These are phyloP conservation scores for Tylopilus vinaceipallidus DNA, from an alignment of 768 basidiomycete genomes.

Conservation along the genomic window DNA sequence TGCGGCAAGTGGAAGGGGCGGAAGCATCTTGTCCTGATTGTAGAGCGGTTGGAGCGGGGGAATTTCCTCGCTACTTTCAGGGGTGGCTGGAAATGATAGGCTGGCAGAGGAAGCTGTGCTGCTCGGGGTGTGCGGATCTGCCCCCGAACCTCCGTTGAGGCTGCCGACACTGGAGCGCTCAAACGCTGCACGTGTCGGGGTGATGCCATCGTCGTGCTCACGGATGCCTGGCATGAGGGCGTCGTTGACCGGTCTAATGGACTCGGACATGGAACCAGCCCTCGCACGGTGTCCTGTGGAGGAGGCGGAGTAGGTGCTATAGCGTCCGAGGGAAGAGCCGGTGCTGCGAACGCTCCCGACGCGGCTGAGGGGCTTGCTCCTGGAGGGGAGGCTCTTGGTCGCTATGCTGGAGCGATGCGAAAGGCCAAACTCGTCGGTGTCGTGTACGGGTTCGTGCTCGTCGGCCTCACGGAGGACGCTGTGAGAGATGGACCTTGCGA, in stretches of 20 bases:
- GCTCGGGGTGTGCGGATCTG: conserved; percentile 29
- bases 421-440: conserved; percentile 27
- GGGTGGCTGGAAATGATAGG: conserved; percentile 29
- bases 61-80: conserved; percentile 23
- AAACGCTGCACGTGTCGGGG: conserved; percentile 30
- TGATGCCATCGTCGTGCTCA: conserved; percentile 29
- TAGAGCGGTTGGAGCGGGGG: conserved; percentile 3
- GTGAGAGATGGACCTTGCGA: conserved; percentile 30
- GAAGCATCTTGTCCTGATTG: conserved; percentile 32
- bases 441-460: conserved; percentile 13
- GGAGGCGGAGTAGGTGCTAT: conserved; percentile 23
- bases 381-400: conserved; percentile 23
- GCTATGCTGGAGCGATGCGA: conserved; percentile 8
- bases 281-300: conserved; percentile 14
- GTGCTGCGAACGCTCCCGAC: conserved; percentile 21
- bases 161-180: conserved; percentile 27
- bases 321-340: conserved; percentile 24
- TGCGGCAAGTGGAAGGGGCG: conserved; percentile 24
- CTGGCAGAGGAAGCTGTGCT: conserved; percentile 32
- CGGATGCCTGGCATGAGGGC: conserved; percentile 30
- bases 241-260: conserved; percentile 10
- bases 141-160: conserved; percentile 13
- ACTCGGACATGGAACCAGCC: conserved; percentile 19
- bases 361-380: conserved; percentile 21
- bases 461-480: conserved; percentile 31